phyloP scores from a whole-genome alignment of 106 monocot genomes.

The Dactylorhiza incarnata region DNA sequence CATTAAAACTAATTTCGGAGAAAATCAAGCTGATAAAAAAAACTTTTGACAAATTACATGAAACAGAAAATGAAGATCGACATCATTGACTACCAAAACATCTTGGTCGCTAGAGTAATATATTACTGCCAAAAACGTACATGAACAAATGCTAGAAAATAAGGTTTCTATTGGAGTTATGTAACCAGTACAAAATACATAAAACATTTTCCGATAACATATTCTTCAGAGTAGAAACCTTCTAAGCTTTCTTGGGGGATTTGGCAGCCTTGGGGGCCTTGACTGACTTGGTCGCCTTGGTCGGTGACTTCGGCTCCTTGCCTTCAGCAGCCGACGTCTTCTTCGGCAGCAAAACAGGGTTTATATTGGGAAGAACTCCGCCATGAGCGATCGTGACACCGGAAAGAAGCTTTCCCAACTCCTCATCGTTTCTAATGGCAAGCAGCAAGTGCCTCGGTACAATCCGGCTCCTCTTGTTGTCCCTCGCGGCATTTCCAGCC shows the following conservation, averaged over 20 bases:
- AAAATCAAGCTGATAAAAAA: too few species aligned
- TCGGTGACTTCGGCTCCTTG: background rate
- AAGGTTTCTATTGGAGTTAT: too few species aligned
- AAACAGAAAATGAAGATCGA: too few species aligned
- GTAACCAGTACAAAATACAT: too few species aligned
- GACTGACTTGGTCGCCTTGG: background rate
- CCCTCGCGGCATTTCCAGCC: conserved; percentile 3
- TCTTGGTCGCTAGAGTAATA: too few species aligned
- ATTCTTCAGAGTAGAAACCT: background rate
- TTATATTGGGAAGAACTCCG: conserved; percentile 6
- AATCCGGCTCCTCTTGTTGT: conserved; percentile 8
- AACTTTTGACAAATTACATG: too few species aligned
- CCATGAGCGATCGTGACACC: conserved; percentile 3
- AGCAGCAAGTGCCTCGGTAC: conserved; percentile 1
- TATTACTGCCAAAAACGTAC: too few species aligned
- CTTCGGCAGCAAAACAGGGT: conserved; percentile 5
- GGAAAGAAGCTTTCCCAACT: conserved; percentile 3
- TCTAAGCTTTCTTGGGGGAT: background rate
- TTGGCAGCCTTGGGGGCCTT: background rate
- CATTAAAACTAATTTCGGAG: too few species aligned
- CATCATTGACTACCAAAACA: too few species aligned
- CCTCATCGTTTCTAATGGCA: conserved; percentile 1
- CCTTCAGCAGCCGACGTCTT: background rate
- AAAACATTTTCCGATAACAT: too few species aligned
- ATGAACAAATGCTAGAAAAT: too few species aligned